Evolutionary conservation across 331 rosid species (phyloP).

Genomic region (Stylosanthes scabra): DNA sequence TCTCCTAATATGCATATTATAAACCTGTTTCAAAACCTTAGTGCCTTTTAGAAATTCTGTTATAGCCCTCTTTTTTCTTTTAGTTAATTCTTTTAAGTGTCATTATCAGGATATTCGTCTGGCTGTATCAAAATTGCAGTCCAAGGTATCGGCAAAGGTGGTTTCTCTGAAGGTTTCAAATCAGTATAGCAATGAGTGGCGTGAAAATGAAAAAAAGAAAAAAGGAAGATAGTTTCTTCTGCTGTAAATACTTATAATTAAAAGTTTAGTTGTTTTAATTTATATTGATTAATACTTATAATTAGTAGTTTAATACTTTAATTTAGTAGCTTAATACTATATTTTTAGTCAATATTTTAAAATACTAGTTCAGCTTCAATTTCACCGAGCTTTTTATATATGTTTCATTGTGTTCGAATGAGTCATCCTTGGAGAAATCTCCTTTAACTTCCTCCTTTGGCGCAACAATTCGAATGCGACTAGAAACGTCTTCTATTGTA

Average conservation of each 20-base stretch:
- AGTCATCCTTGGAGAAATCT: slow-evolving; percentile 39
- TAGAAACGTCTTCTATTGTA: slow-evolving; percentile 49
- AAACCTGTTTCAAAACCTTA: background rate
- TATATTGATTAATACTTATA: no score
- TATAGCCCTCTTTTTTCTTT: no score
- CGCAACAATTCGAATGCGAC: slow-evolving; percentile 73
- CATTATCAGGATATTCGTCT: slow-evolving; percentile 79
- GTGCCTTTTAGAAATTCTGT: no score
- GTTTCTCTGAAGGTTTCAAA: slow-evolving; percentile 92
- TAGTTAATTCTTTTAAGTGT: no score
- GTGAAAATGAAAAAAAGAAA: background rate
- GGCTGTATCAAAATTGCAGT: slow-evolving; percentile 82
- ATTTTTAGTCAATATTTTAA: no score
- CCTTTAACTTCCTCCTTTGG: slow-evolving; percentile 55
- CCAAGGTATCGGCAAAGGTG: slow-evolving; percentile 81
- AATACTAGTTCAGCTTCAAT: slow-evolving; percentile 83
- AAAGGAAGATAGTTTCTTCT: background rate
- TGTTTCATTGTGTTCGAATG: slow-evolving; percentile 39
- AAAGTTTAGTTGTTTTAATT: no score
- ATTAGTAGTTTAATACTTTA: no score
- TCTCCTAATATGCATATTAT: background rate
- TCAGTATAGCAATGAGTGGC: slow-evolving; percentile 21
- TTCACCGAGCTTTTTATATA: slow-evolving; percentile 66
- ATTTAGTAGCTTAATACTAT: no score
- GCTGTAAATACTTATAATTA: no score